Conservation (phyloP, 2,329 filamentous ascomycete species). For the Fusarium fujikuroi region DNA sequence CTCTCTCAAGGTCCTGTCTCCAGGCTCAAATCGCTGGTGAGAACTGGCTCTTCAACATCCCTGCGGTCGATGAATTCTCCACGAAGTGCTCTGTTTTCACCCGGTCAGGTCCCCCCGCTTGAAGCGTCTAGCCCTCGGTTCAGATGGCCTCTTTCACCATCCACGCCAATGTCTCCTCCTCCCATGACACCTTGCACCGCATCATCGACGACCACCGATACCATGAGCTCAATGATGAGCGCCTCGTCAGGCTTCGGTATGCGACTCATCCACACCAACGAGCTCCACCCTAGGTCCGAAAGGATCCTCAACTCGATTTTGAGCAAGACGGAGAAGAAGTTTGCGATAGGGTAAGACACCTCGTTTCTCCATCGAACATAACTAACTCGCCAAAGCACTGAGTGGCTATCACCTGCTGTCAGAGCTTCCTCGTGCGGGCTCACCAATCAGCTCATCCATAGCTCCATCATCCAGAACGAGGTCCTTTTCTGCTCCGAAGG, state of each 20-base stretch:
- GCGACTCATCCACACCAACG: slow-evolving; percentile 60
- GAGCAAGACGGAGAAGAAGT: slow-evolving; percentile 63
- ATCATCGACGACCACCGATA: slow-evolving; percentile 50
- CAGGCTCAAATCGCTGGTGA: slow-evolving; percentile 48
- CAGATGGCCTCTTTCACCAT: slow-evolving; percentile 51
- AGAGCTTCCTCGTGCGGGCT: slow-evolving; percentile 57
- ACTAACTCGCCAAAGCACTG: slow-evolving; percentile 46
- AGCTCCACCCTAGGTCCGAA: slow-evolving; percentile 59
- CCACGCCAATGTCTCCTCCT: slow-evolving; percentile 53
- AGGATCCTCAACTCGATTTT: slow-evolving; percentile 60
- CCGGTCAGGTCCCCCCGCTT: slow-evolving; percentile 47
- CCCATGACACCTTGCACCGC: slow-evolving; percentile 62
- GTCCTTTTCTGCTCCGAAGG: slow-evolving; percentile 69
- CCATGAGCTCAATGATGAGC: slow-evolving; percentile 44
- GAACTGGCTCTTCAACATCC: slow-evolving; percentile 39
- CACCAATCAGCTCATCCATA: slow-evolving; percentile 63
- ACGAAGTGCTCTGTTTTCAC: slow-evolving; percentile 46
- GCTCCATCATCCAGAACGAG: slow-evolving; percentile 69
- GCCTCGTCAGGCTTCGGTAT: slow-evolving; percentile 58
- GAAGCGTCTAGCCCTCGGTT: slow-evolving; percentile 44
- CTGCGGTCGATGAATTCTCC: slow-evolving; percentile 40
- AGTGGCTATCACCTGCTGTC: slow-evolving; percentile 58
- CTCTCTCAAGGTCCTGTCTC: slow-evolving; percentile 48
- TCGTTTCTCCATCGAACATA: background rate
- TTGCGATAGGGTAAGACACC: slow-evolving; percentile 51